Evolutionary conservation across 306 rosid genomes (phyloP), one percentile per base, ranked within the genome.

Genomic region (Herpetospermum pedunculosum): DNA sequence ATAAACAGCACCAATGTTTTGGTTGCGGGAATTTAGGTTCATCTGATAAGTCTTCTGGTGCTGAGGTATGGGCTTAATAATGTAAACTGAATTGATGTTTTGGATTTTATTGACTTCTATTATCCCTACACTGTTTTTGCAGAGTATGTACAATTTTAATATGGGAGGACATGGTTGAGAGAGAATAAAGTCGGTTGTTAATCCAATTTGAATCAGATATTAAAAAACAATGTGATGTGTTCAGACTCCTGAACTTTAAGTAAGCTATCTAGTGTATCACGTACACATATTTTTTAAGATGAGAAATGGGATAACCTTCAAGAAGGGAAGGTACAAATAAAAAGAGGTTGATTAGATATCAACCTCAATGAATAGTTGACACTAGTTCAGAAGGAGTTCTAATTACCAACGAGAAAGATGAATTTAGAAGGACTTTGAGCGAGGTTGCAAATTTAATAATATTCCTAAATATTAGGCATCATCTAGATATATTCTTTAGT

Each of bases 1-100:
- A 70, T 80, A 84, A 85, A 53, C 87, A 80, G 81, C 99, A 94
- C 75, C 97, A 94, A 83, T 94, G 99, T 87, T 91, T 83, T 80
- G 90, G 70, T 71, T 94, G 99, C 69, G 95, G 99, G 81, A 77
- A 78, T 75, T 81, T 91, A 73, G 99, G 99, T 64, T 85, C 86
- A 47, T 94, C 97, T 28, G 89, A 87, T 73, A 87, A 85, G 77
- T 84, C 81, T 80, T 83, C 83, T 0, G 88, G 84, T 70, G 89
- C 96, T 72, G 95, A 94, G 97, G 97, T 94, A 91, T 70, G 78
- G 28, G 76, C 23, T 3, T 73, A n/a, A 19, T 73, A 73, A 1
- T 52, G 48, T 41, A 25, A 14, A 26, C 38, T 69, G 53, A 65
- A 65, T 11, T 41, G 37, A 69, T 69, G 55, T 69, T 44, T 69